Conservation (phyloP, 176 grass and related monocot species). For the Saccharum officinarum region DNA sequence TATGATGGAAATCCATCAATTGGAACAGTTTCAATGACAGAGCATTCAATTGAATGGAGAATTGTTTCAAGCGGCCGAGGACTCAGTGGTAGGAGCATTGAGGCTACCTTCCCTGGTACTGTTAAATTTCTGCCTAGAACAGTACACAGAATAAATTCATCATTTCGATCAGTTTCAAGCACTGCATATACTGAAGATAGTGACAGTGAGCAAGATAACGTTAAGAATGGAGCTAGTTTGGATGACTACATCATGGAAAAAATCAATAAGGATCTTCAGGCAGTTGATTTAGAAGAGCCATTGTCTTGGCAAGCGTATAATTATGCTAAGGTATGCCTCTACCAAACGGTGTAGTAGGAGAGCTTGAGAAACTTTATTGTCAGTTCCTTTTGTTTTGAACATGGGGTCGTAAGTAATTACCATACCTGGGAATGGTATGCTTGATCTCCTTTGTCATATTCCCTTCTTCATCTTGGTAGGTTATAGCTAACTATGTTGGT, state of each 20-base stretch:
- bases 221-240: slow-evolving; percentile 64
- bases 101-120: slow-evolving; percentile 86
- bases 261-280: slow-evolving; percentile 87
- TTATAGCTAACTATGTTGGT: slow-evolving; percentile 22
- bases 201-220: slow-evolving; percentile 72
- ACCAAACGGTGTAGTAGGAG: not conserved
- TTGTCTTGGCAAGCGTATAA: slow-evolving; percentile 98
- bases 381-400: slow-evolving; percentile 14
- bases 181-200: slow-evolving; percentile 61
- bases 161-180: slow-evolving; percentile 44
- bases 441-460: not conserved
- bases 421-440: not conserved
- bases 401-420: slow-evolving; percentile 16
- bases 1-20: slow-evolving; percentile 88
- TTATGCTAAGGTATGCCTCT: slow-evolving; percentile 82
- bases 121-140: slow-evolving; percentile 74
- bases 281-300: slow-evolving; percentile 89
- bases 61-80: slow-evolving; percentile 76
- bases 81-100: slow-evolving; percentile 80
- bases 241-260: slow-evolving; percentile 90
- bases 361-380: not conserved
- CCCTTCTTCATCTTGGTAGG: slow-evolving; percentile 6
- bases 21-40: slow-evolving; percentile 85
- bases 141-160: slow-evolving; percentile 57
- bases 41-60: slow-evolving; percentile 94